A percentile compares a stretch with the other conserved stretches of the same genome.
Evolutionary conservation across 208 protist species (phyloP).

Genomic region (Crithidia bombi): DNA sequence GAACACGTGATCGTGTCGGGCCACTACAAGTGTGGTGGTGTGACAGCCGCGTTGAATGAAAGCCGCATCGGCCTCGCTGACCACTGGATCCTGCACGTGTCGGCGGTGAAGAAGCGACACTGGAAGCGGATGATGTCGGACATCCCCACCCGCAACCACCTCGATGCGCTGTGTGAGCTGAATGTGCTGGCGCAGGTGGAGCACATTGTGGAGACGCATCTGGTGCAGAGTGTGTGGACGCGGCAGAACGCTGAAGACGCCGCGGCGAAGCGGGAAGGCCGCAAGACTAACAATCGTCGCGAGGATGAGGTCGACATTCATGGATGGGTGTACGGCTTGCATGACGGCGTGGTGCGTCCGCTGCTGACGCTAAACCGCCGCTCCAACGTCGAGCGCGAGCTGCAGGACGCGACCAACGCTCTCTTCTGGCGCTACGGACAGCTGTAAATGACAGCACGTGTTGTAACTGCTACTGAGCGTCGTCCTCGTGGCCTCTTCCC

Average conservation of each 20-base stretch:
- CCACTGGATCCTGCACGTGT: conserved; percentile 83
- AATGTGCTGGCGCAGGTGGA: conserved; percentile 77
- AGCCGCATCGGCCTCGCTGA: conserved; percentile 70
- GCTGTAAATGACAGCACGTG: conserved; percentile 33
- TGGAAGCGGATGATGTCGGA: conserved; percentile 60
- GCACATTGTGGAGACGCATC: conserved; percentile 67
- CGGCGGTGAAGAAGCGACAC: conserved; percentile 67
- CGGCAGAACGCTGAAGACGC: conserved; percentile 56
- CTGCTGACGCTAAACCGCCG: conserved; percentile 66
- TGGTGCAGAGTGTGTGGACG: conserved; percentile 59
- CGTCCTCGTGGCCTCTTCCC: conserved; percentile 4
- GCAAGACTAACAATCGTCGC: conserved; percentile 23
- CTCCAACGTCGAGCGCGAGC: conserved; percentile 46
- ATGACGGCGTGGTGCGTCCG: conserved; percentile 64
- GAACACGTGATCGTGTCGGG: conserved; percentile 95
- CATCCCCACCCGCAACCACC: conserved; percentile 49
- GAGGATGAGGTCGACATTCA: conserved; percentile 70
- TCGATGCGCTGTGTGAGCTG: conserved; percentile 73
- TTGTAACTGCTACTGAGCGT: neutral
- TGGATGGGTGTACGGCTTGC: conserved; percentile 78
- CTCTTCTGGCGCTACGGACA: conserved; percentile 72
- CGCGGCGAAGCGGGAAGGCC: conserved; percentile 36
- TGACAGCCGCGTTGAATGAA: conserved; percentile 70
- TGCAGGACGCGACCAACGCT: conserved; percentile 57
- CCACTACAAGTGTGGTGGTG: conserved; percentile 95